Base-by-base conservation (phyloP, 306 rosid species). In the Begonia masoniana region DNA sequence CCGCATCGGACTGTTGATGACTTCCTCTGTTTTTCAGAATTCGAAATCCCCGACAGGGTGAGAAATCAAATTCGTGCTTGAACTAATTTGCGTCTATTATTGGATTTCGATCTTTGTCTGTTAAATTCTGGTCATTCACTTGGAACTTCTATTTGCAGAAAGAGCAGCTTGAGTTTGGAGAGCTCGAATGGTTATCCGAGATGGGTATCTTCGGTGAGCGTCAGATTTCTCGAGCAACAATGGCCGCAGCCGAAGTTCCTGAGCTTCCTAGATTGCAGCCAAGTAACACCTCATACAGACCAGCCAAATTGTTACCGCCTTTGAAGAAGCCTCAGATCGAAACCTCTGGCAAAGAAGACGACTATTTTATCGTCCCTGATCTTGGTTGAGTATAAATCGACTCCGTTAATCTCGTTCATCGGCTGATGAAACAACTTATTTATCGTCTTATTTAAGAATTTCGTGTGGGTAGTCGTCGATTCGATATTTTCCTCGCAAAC, bases 211-310 rank as follows among this genome's bases (percentile, higher is more conserved):
- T 91, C 3, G 69, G 84, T 3, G 99, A 85, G 48, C 94, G n/a
- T n/a, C n/a, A 78, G 43, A 64, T 83, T 57, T 66, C 85, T 61
- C 73, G 65, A 13, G 88, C 81, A 59, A 66, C 84, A 35, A 57
- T 82, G 62, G 91, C 95, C 7, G 84, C 93, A 1, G 96, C 96
- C 5, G 96, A 91, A 79, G 99, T 91, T 63, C 99, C 99, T 46
- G 93, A 83, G 71, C 87, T 91, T 72, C 75, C 82, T 3, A 62
- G 57, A 19, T 54, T 77, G 10, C 93, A 79, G 39, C 19, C 85
- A 2, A 71, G 69, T 74, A 69, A 57, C 50, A 56, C 62, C 48
- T 59, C 86, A 24, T 68, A 64, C 62, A 81, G 73, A 74, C 69
- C 76, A 43, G 21, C 78, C 1, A 91, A 83, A 69, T 77, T 78